Percentiles rank a stretch among this genome's conserved stretches.
These are phyloP conservation scores for Lycium ferocissimum DNA, from an alignment of 257 asterid species.

Conservation along the genomic window DNA sequence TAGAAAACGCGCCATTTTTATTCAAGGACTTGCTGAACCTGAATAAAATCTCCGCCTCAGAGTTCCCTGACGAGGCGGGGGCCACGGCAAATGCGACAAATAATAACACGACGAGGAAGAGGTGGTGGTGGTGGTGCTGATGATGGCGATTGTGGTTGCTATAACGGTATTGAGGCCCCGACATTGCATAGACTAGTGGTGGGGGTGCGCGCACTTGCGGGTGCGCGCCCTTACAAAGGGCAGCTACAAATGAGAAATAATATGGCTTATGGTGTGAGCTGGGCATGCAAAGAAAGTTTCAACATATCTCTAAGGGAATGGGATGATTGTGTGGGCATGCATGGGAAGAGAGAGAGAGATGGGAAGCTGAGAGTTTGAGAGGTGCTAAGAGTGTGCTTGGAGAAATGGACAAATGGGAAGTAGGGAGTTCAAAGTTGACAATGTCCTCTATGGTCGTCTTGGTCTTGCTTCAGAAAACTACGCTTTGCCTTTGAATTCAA, in stretches of 20 bases:
- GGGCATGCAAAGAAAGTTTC: constrained; percentile 22
- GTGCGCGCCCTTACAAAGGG: constrained; percentile 54
- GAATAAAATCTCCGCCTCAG: constrained; percentile 41
- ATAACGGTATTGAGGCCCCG: constrained; percentile 2
- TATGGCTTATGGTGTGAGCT: neutral
- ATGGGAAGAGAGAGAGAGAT: constrained; percentile 40
- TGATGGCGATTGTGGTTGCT: constrained; percentile 35
- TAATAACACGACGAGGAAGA: constrained; percentile 27
- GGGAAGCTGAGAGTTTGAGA: constrained; percentile 29
- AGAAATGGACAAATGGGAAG: constrained; percentile 48
- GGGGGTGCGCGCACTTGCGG: constrained; percentile 51
- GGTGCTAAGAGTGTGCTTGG: neutral
- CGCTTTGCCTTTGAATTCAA: constrained; percentile 29
- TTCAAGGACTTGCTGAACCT: constrained; percentile 50
- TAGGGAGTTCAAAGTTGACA: constrained; percentile 37
- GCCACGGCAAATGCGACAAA: neutral
- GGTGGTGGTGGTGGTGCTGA: neutral
- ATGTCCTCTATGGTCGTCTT: constrained; percentile 41
- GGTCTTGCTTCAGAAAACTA: constrained; percentile 32
- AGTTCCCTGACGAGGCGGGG: neutral
- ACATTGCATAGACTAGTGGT: constrained; percentile 18
- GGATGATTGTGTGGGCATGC: constrained; percentile 44
- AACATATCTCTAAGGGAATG: constrained; percentile 37
- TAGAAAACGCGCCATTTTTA: constrained; percentile 35
- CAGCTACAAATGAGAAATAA: constrained; percentile 36